Conservation (phyloP, 208 protist genomes). For the Wallacemonas sp. region DNA sequence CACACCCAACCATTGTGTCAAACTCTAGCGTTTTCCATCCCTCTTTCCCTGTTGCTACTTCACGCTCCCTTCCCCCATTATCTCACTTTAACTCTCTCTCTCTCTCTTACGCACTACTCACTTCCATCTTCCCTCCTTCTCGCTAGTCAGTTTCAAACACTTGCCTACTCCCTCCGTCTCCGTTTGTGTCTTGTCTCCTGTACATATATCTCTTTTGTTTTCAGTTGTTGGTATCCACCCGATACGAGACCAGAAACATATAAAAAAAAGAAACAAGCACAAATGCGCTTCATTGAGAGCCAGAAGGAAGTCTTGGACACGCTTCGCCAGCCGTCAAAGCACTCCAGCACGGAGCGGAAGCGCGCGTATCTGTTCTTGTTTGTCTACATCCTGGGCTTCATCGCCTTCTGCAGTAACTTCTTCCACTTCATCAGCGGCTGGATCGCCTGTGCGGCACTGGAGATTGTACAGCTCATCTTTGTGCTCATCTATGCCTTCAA, state of each 20-base stretch:
- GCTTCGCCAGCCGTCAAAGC: constrained; percentile 55
- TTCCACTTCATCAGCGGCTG: constrained; percentile 84
- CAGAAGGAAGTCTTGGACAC: constrained; percentile 77
- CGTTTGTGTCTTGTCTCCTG: too few species aligned
- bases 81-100: too few species aligned
- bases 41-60: too few species aligned
- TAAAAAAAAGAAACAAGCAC: not conserved
- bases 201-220: too few species aligned
- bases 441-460: constrained; percentile 54
- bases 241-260: not conserved
- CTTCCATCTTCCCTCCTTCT: too few species aligned
- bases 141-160: too few species aligned
- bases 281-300: constrained; percentile 75
- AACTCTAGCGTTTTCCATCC: too few species aligned
- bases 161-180: too few species aligned
- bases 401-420: constrained; percentile 49
- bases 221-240: too few species aligned
- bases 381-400: constrained; percentile 60
- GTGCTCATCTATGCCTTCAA: constrained; percentile 78
- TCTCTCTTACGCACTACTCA: too few species aligned
- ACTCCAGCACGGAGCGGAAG: constrained; percentile 77
- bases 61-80: too few species aligned
- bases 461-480: constrained; percentile 72
- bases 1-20: too few species aligned
- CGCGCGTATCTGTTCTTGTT: constrained; percentile 81